Evolutionary conservation across 2,329 filamentous ascomycete species (phyloP), one percentile per base, ranked within the genome.

Genomic region (Aschersonia sp.): DNA sequence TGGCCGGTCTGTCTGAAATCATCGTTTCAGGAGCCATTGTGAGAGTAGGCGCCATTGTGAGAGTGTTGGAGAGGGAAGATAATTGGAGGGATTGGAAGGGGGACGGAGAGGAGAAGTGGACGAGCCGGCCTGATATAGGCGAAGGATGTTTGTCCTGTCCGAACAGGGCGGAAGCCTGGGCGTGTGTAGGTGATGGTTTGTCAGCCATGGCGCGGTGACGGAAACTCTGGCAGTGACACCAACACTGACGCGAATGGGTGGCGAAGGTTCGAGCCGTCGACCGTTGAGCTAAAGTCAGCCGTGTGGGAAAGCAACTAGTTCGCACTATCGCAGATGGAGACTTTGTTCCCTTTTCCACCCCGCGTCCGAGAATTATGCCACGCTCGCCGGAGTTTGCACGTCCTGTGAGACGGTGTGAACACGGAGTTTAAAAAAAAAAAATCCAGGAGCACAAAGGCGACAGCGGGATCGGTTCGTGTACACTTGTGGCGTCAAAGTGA

Each of bases 121-220:
- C 53, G 50, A 44, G 50, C 14, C 40, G 52, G 31, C 42, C 11
- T 53, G 49, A 46, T 55, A 40, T 37, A 48, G 46, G 40, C 42
- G 48, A 22, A 11, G 47, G 32, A 39, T 50, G 49, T 44, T 52
- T 50, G 47, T 52, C 43, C 47, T 58, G 55, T 52, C 62, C 59
- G 58, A 64, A 62, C 42, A 54, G 49, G 48, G 54, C 59, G 49
- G 60, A 60, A 63, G 58, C 47, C 50, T 56, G 57, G 51, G 55
- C 54, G 47, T 49, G 49, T 51, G 51, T 52, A 47, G 51, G 46
- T 41, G 50, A 45, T 53, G 60, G 61, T 65, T 65, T 65, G 63
- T 65, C 62, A 65, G 63, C 63, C 59, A 58, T 57, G 14, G 9
- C 6, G 14, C 42, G 42, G 42, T 49, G 46, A 48, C 49, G 46